Percentiles rank a stretch among this genome's conserved stretches.
These are phyloP conservation scores for Funneliformis caledonium DNA, from an alignment of 371 early-diverging fungal genomes.

Conservation along the genomic window DNA sequence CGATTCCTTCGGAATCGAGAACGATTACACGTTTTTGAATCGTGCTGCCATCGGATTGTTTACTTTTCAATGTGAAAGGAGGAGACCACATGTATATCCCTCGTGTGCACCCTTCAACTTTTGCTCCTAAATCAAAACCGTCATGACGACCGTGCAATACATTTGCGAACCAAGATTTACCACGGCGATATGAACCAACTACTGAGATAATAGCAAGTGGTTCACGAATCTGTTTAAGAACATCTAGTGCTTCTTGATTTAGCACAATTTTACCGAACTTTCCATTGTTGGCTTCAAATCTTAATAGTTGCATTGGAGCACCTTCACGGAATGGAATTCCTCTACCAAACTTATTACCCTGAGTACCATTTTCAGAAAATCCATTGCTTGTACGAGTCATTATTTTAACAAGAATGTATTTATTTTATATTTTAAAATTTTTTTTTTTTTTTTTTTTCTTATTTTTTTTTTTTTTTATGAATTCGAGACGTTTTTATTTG, in stretches of 20 bases:
- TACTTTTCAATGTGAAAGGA: neutral
- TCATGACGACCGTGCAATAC: slow-evolving; percentile 32
- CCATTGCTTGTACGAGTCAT: too few relatives aligned
- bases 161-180: slow-evolving; percentile 25
- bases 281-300: neutral
- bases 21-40: slow-evolving; percentile 8
- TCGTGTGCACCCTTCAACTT: slow-evolving; percentile 19
- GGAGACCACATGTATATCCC: slow-evolving; percentile 36
- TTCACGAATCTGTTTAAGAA: slow-evolving; percentile 18
- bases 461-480: too few relatives aligned
- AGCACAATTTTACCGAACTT: neutral
- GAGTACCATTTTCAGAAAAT: too few relatives aligned
- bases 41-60: neutral
- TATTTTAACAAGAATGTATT: too few relatives aligned
- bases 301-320: slow-evolving; percentile 21
- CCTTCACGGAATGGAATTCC: slow-evolving; percentile 19
- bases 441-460: too few relatives aligned
- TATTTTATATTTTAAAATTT: too few relatives aligned
- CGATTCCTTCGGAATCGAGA: slow-evolving; percentile 27
- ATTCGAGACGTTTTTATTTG: too few relatives aligned
- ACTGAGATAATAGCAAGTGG: neutral
- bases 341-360: slow-evolving; percentile 3
- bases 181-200: slow-evolving; percentile 7
- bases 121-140: slow-evolving; percentile 31
- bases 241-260: neutral